A percentile compares a stretch with the other conserved stretches of the same genome.
These are phyloP conservation scores for Falciphora oryzae DNA, from an alignment of 2,329 filamentous ascomycete species.

Conservation along the genomic window DNA sequence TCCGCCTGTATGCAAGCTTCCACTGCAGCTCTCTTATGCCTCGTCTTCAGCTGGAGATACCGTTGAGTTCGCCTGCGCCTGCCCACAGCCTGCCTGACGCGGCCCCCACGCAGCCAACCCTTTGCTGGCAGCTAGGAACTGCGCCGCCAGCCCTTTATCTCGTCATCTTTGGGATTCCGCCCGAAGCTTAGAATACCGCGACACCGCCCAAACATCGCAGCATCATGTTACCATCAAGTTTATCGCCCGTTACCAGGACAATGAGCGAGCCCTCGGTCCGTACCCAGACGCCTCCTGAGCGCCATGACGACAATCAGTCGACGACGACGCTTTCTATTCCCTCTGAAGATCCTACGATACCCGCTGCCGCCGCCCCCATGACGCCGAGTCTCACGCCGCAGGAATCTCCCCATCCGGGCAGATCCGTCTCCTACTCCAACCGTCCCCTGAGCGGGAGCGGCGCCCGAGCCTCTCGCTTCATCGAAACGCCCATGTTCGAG, in stretches of 20 bases:
- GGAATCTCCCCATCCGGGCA: neutral
- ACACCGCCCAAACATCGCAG: neutral
- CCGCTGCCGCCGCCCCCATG: neutral
- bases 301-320: neutral
- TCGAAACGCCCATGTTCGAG: slow-evolving; percentile 23
- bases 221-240: neutral
- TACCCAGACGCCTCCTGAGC: neutral
- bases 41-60: neutral
- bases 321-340: neutral
- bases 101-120: neutral
- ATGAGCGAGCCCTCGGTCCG: neutral
- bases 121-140: neutral
- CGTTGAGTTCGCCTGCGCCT: neutral
- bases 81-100: neutral
- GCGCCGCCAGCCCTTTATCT: neutral
- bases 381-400: neutral
- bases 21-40: neutral
- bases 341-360: neutral
- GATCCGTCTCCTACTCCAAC: neutral
- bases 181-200: neutral
- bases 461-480: slow-evolving; percentile 18
- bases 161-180: neutral
- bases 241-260: neutral
- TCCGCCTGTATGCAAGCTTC: neutral
- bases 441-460: slow-evolving; percentile 5